Evolutionary conservation across 768 basidiomycete genomes (phyloP).

Genomic region (Hygrocybe punicea): DNA sequence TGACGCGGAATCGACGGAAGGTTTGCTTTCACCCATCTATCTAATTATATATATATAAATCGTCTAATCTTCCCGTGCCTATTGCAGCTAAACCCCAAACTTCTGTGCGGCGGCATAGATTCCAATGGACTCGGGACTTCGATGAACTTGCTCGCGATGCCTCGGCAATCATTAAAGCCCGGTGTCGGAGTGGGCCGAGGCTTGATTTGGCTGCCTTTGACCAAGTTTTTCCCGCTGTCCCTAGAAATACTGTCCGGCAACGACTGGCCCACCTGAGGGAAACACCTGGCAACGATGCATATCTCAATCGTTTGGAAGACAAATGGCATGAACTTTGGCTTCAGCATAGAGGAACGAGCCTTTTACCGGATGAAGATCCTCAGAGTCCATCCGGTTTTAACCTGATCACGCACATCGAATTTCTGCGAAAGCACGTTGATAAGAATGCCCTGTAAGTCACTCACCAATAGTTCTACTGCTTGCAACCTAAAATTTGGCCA

Average conservation of each 20-base stretch:
- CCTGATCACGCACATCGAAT: constrained; percentile 75
- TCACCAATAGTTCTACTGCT: background rate
- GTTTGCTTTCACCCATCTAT: background rate
- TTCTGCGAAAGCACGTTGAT: constrained; percentile 76
- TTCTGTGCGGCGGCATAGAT: constrained; percentile 54
- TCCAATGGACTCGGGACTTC: constrained; percentile 81
- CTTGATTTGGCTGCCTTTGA: constrained; percentile 71
- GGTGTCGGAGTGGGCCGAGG: constrained; percentile 58
- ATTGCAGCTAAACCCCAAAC: constrained; percentile 5
- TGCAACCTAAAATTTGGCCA: constrained; percentile 29
- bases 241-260: constrained; percentile 67
- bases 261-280: constrained; percentile 61
- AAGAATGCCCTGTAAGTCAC: constrained; percentile 80
- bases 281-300: constrained; percentile 64
- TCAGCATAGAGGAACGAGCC: constrained; percentile 60
- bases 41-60: background rate
- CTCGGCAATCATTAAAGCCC: constrained; percentile 74
- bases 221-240: constrained; percentile 77
- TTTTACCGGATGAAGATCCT: constrained; percentile 70
- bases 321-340: constrained; percentile 79
- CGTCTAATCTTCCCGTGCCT: background rate
- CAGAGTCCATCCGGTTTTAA: constrained; percentile 70
- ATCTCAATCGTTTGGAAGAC: constrained; percentile 75
- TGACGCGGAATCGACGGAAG: constrained; percentile 15
- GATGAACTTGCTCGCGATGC: constrained; percentile 89